A percentile compares a stretch with the other conserved stretches of the same genome.
phyloP scores from a whole-genome alignment of 805 yeast species.

The Candida pseudoglaebosa region DNA sequence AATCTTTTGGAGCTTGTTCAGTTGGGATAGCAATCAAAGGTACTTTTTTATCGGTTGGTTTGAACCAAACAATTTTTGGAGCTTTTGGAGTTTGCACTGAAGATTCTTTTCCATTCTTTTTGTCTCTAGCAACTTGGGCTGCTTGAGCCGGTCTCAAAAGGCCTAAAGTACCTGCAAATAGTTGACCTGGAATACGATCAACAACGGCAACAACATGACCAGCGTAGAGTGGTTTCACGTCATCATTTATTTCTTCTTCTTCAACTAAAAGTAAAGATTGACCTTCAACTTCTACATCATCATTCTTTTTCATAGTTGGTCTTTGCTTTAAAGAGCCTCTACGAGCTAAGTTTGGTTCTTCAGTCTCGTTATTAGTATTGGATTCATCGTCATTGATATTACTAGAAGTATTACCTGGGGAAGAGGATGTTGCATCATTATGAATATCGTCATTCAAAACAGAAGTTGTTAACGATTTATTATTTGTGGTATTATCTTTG shows the following conservation, averaged over 20 bases:
- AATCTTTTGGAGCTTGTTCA: conserved; percentile 95
- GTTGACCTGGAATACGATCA: conserved; percentile 95
- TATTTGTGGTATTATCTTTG: conserved; percentile 51
- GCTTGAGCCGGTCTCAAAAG: conserved; percentile 93
- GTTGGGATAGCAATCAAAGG: conserved; percentile 98
- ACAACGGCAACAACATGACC: conserved; percentile 98
- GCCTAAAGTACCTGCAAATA: conserved; percentile 92
- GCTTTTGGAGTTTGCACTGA: conserved; percentile 44
- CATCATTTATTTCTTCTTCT: conserved; percentile 93
- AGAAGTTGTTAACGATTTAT: conserved; percentile 29
- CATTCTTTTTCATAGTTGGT: conserved; percentile 95
- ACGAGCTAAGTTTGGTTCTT: conserved; percentile 47
- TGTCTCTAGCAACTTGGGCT: conserved; percentile 70
- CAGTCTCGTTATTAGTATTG: conserved; percentile 28
- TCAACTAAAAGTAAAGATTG: conserved; percentile 87
- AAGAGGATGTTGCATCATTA: conserved; percentile 70
- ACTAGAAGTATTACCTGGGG: conserved; percentile 17
- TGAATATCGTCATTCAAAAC: conserved; percentile 65
- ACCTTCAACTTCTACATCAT: conserved; percentile 98
- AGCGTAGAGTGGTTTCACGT: conserved; percentile 88
- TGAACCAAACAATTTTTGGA: conserved; percentile 98
- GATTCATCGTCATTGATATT: conserved; percentile 19
- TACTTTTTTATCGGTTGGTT: conserved; percentile 96
- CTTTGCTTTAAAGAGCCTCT: conserved; percentile 90
- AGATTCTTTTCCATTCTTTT: conserved; percentile 44